Percentiles rank a stretch among this genome's conserved stretches.
Conservation (phyloP, 768 basidiomycete species). For the Leccinum rimulosum region DNA sequence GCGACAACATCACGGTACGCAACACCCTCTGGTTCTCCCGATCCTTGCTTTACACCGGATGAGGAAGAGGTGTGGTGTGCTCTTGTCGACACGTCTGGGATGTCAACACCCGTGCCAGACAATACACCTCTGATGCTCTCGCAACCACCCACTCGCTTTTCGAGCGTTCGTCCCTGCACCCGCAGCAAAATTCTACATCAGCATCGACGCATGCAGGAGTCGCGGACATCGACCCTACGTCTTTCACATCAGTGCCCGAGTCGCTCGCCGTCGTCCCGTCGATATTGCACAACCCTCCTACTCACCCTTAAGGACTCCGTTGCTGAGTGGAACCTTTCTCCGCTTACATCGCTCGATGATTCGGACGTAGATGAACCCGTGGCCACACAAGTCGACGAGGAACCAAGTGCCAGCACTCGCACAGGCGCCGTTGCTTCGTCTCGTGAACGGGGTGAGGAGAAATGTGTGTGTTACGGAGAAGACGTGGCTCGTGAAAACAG, state of each 20-base stretch:
- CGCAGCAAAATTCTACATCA: not conserved
- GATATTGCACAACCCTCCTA: slow-evolving; percentile 1
- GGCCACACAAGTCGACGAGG: not conserved
- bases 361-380: not conserved
- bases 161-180: not conserved
- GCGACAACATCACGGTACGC: slow-evolving; percentile 1
- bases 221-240: not conserved
- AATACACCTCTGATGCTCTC: not conserved
- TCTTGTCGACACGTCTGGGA: slow-evolving; percentile 17
- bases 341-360: slow-evolving; percentile 17
- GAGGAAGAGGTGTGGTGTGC: slow-evolving; percentile 23
- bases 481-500: not conserved
- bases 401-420: not conserved
- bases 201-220: not conserved
- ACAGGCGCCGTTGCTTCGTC: no score
- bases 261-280: slow-evolving; percentile 11
- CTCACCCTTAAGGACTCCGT: not conserved
- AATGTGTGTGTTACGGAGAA: no score
- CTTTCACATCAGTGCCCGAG: not conserved
- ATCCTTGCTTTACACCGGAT: slow-evolving; percentile 7
- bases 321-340: slow-evolving; percentile 8
- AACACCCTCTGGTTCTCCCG: slow-evolving; percentile 12
- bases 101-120: slow-evolving; percentile 8
- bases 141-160: not conserved
- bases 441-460: no score